These are phyloP conservation scores for Cryptococcus sp. DNA, from an alignment of 1,284 basidiomycete species.

Conservation along the genomic window DNA sequence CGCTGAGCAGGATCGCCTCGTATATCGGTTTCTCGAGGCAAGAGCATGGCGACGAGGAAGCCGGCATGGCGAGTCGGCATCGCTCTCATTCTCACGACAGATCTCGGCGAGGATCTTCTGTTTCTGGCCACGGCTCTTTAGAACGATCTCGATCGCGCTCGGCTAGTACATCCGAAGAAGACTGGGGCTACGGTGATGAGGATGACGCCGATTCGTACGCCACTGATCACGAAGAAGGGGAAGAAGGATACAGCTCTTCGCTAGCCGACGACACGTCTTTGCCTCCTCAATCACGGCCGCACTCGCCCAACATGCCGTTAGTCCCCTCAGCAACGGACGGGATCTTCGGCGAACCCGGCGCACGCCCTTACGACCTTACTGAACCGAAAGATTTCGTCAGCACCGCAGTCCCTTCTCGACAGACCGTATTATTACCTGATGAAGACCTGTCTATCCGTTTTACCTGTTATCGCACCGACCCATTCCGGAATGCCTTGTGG, in stretches of 20 bases:
- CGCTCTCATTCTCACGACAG: constrained; percentile 24
- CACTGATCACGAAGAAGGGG: constrained; percentile 37
- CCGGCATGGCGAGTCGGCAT: constrained; percentile 13
- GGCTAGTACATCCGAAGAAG: constrained; percentile 35
- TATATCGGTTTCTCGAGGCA: constrained; percentile 43
- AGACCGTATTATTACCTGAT: constrained; percentile 84
- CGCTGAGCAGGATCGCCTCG: constrained; percentile 47
- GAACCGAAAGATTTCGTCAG: constrained; percentile 47
- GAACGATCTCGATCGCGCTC: constrained; percentile 22
- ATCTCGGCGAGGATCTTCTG: constrained; percentile 28
- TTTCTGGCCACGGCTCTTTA: constrained; percentile 14
- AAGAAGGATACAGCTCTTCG: constrained; percentile 49
- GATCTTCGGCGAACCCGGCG: constrained; percentile 44
- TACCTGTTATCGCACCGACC: constrained; percentile 77
- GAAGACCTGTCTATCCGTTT: constrained; percentile 90
- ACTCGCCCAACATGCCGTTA: constrained; percentile 48
- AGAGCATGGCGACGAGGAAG: constrained; percentile 29
- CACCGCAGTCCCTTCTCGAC: constrained; percentile 56
- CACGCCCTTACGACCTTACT: constrained; percentile 10
- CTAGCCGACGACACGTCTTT: constrained; percentile 54
- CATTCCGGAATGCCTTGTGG: constrained; percentile 72
- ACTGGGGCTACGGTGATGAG: constrained; percentile 49
- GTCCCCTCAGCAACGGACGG: constrained; percentile 45
- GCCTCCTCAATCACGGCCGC: constrained; percentile 50
- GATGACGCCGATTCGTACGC: constrained; percentile 38